Evolutionary conservation across 257 asterid species (phyloP), one percentile per base, ranked within the genome.

Genomic region (Solanum chaucha): DNA sequence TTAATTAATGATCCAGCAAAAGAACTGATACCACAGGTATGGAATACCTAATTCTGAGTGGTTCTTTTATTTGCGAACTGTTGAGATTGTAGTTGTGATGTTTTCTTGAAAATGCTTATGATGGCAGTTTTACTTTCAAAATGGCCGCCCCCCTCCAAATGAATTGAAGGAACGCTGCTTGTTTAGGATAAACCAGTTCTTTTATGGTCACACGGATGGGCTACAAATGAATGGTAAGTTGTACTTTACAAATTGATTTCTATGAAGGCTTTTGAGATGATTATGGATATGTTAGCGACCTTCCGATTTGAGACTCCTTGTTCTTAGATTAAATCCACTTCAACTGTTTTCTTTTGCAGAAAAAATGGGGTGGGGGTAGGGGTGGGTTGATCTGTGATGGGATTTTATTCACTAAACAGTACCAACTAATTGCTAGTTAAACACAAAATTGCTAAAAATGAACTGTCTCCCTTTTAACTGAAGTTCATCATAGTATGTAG

Each of bases 21-120:
- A 91, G 99, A 97, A 92, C 91, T 89, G 88, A 94, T 97, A 91
- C 99, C 99, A 84, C 99, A 97, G 99, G 99, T 96, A 87, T 61
- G 90, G 86, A 83, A 58, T 81, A 82, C 90, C 8, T 72, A 82
- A 35, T 82, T 22, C 85, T 85, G 30, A 86, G 48, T n/a, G 64
- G 80, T 73, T 59, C 58, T 84, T 22, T 51, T 59, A 35, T 83
- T 75, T 86, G 28, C 73, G 28, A 30, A 35, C 73, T 85, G 19
- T 73, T 59, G 59, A 61, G 82, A 72, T 86, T 86, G 83, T 46
- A 44, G 67, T 88, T 68, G 28, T 46, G 38, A 65, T 84, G 74
- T 24, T 81, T n/a, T 48, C 85, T 86, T 20, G 44, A 75, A 84
- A 87, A 83, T 81, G 87, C 87, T 78, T 86, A 87, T 68, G 73